These are phyloP conservation scores for Purshia tridentata DNA, from an alignment of 306 rosid species.

Conservation along the genomic window DNA sequence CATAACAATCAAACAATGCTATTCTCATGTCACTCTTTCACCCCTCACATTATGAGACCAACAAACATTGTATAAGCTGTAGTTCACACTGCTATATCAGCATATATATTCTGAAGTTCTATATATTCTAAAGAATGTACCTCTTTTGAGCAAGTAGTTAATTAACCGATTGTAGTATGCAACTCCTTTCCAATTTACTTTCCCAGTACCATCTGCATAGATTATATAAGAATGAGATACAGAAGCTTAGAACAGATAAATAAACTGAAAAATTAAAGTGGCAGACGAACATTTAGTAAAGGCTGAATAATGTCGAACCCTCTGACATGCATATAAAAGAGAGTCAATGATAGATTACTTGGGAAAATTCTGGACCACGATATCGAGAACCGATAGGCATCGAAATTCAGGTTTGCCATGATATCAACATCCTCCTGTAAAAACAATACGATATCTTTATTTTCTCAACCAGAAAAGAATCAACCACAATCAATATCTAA, in stretches of 20 bases:
- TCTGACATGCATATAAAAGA: neutral
- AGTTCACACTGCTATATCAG: too few relatives aligned
- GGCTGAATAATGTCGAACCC: too few relatives aligned
- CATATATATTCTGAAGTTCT: too few relatives aligned
- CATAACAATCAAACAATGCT: too few relatives aligned
- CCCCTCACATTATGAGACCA: too few relatives aligned
- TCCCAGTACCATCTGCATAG: slow-evolving; percentile 75
- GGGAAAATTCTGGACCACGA: slow-evolving; percentile 98
- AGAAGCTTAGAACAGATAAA: neutral
- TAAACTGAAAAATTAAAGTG: neutral
- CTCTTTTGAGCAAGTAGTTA: slow-evolving; percentile 65
- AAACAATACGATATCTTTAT: neutral
- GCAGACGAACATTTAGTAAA: too few relatives aligned
- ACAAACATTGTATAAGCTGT: too few relatives aligned
- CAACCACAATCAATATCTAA: neutral
- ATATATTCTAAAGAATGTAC: slow-evolving; percentile 32
- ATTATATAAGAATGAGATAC: neutral
- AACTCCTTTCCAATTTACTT: slow-evolving; percentile 85
- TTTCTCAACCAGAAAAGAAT: neutral
- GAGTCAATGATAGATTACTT: slow-evolving; percentile 28
- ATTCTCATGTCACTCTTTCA: too few relatives aligned
- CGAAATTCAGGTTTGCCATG: slow-evolving; percentile 69
- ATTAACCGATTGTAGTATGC: slow-evolving; percentile 88
- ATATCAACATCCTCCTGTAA: slow-evolving; percentile 77
- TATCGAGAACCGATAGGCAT: slow-evolving; percentile 90